A percentile compares a stretch with the other conserved stretches of the same genome.
Evolutionary conservation across 257 asterid genomes (phyloP).

Genomic region (Solanum pennellii): DNA sequence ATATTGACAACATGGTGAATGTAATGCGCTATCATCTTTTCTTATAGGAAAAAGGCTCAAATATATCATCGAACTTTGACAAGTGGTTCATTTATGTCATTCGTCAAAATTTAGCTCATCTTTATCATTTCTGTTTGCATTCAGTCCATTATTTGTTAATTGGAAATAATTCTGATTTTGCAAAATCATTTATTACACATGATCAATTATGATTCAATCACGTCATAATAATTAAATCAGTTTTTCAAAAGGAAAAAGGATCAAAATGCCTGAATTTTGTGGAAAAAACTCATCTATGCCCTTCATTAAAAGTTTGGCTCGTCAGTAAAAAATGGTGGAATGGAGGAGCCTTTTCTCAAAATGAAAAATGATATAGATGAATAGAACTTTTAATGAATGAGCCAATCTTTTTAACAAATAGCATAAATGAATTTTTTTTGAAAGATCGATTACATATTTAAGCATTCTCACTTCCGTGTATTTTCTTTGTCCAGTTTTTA

Average conservation of each 20-base stretch:
- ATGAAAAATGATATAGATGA: background rate
- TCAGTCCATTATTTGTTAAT: background rate
- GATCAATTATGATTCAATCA: background rate
- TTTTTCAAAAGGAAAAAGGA: background rate
- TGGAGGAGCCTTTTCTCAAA: background rate
- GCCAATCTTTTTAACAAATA: background rate
- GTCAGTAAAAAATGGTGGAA: too few relatives aligned
- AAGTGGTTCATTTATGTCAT: background rate
- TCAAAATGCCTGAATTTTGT: background rate
- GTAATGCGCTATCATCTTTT: background rate
- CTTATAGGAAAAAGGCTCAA: rapidly evolving
- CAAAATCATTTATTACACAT: background rate
- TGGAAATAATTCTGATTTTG: too few relatives aligned
- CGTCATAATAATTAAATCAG: too few relatives aligned
- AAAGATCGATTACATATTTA: too few relatives aligned
- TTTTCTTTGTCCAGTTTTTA: background rate
- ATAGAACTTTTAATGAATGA: too few relatives aligned
- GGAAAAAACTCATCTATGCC: background rate
- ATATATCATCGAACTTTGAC: background rate
- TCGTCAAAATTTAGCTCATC: rapidly evolving
- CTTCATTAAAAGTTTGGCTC: background rate
- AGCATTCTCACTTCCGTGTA: background rate
- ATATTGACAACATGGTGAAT: background rate
- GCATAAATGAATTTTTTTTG: rapidly evolving
- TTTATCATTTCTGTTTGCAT: too few relatives aligned